Base-by-base conservation (phyloP, 345 rosid species). In the Capsella bursapastoris region DNA sequence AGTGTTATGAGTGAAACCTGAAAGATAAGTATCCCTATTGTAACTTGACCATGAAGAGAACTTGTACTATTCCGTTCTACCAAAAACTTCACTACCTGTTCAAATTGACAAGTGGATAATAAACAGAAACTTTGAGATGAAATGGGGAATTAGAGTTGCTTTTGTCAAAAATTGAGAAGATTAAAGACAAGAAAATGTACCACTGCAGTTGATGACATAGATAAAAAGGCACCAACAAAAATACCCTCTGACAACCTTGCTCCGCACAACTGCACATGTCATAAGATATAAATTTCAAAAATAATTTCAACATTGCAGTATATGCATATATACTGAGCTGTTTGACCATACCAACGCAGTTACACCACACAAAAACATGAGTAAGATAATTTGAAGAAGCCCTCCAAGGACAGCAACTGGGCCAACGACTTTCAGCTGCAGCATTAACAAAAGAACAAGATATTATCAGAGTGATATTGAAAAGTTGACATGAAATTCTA, bases 121-220 rank as follows among this genome's bases (percentile, higher is more conserved):
- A 68, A 48, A 49, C 34, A 14, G 27, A 56, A 55, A 70, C 61
- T 15, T 60, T 27, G 41, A 71, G 57, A 72, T 40, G 16, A 68
- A 60, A 59, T 11, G 41, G n/a, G 13, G 12, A 35, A 62, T 18
- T 18, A 66, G 15, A 70, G 29, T 15, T 55, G 58, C 50, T 16
- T 56, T 48, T 57, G 64, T 49, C 15, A 5, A 3, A 35, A 43
- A 16, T 58, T 12, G 35, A 51, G 57, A 59, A 49, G 61, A 41
- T 38, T 61, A 31, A 28, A 64, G 82, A 87, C 66, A 62, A 82
- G 57, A 84, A 77, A 66, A 66, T 69, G 52, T 88, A 96, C 99
- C 89, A 92, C 91, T 66, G 98, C 98, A 35, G 98, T 92, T 68
- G 99, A 96, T 71, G 99, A 92, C 93, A 96, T 96, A 60, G 97